Conservation (phyloP, 140 eudicot genomes). For the Anethum foeniculum region DNA sequence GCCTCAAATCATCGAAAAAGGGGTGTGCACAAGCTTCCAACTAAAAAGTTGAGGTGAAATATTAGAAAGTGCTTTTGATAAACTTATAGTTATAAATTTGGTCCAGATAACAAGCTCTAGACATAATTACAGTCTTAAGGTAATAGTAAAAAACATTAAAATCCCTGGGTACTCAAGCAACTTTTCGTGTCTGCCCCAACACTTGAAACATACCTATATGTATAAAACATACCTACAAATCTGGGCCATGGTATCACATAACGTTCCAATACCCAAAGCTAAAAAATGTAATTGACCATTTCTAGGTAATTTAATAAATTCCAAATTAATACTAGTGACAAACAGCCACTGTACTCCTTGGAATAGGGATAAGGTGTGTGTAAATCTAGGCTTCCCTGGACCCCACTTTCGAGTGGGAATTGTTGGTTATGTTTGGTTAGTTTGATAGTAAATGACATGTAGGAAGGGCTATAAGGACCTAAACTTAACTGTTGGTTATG, state of each 20-base stretch:
- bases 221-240: not conserved
- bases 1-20: constrained; percentile 78
- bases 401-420: not conserved
- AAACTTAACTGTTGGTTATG: not conserved
- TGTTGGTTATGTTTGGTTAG: not conserved
- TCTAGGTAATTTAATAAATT: not conserved
- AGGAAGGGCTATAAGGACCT: not conserved
- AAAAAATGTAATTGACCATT: not conserved
- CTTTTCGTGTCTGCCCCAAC: not conserved
- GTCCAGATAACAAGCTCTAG: not conserved
- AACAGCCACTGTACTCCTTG: not conserved
- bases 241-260: not conserved
- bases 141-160: not conserved
- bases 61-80: not conserved
- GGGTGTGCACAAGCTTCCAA: constrained; percentile 98
- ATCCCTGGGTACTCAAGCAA: not conserved
- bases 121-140: not conserved
- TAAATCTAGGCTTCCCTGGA: not conserved
- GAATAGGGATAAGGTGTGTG: not conserved
- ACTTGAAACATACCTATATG: not conserved
- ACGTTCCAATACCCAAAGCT: not conserved
- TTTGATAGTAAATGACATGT: not conserved
- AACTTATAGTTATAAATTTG: not conserved
- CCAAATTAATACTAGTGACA: not conserved
- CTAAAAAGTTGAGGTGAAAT: constrained; percentile 26